These are phyloP conservation scores for Buddleja alternifolia DNA, from an alignment of 257 asterid genomes.

Conservation along the genomic window DNA sequence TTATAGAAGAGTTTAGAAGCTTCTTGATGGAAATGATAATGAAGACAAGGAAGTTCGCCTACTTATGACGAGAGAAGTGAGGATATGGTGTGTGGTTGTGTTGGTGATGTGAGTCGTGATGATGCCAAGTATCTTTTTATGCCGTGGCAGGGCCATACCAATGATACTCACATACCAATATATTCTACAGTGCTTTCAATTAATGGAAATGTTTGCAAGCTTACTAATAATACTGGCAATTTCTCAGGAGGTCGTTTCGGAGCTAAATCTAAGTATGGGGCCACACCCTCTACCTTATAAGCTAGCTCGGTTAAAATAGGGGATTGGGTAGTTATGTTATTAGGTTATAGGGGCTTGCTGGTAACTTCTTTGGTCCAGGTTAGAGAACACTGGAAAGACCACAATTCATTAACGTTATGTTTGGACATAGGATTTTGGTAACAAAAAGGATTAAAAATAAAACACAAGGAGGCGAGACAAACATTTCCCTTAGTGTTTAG, in stretches of 20 bases:
- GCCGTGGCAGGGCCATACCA: neutral
- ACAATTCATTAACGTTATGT: neutral
- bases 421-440: no score
- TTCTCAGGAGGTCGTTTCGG: no score
- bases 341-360: no score
- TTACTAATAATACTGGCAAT: no score
- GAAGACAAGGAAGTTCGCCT: neutral
- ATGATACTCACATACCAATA: neutral
- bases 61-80: neutral
- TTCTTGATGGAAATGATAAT: neutral
- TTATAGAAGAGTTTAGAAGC: neutral
- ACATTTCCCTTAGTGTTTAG: no score
- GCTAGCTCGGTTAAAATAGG: neutral
- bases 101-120: no score
- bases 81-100: neutral
- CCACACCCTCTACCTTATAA: neutral
- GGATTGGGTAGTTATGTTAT: neutral
- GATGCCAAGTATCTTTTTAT: neutral
- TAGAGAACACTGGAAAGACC: neutral
- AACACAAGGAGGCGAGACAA: no score
- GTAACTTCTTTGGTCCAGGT: neutral
- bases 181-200: neutral
- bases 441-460: no score
- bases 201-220: neutral
- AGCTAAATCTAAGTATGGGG: neutral